These are phyloP conservation scores for Guadua angustifolia DNA, from an alignment of 176 grass and related monocot species.

Conservation along the genomic window DNA sequence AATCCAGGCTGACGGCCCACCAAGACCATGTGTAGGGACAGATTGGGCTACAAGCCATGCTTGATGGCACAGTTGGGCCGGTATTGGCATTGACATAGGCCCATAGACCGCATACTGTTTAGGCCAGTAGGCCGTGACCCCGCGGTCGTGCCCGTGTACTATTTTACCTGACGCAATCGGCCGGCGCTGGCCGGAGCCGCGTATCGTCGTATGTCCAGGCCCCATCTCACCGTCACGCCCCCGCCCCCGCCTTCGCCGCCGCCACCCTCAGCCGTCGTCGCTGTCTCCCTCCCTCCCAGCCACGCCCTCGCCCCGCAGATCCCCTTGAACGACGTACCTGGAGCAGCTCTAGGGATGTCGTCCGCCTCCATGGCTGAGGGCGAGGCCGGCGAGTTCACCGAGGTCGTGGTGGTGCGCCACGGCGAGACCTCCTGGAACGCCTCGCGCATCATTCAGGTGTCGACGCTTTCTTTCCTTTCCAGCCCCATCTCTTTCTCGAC, in stretches of 20 bases:
- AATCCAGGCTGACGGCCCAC: background rate
- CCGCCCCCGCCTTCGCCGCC: background rate
- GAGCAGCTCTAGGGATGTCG: conserved; percentile 25
- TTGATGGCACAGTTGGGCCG: background rate
- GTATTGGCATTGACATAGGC: background rate
- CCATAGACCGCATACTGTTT: background rate
- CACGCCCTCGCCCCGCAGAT: background rate
- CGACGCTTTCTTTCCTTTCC: background rate
- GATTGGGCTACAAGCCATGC: background rate
- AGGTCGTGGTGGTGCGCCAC: conserved; percentile 79
- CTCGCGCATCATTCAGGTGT: conserved; percentile 75
- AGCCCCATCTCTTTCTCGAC: background rate
- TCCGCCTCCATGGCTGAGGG: conserved; percentile 31
- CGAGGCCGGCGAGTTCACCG: conserved; percentile 48
- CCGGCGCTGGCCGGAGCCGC: background rate
- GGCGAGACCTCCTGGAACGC: conserved; percentile 85
- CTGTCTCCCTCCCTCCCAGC: background rate
- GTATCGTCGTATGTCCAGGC: conserved; percentile 21
- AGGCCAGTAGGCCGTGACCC: background rate
- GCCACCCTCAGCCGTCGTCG: background rate
- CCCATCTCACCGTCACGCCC: background rate
- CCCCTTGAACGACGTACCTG: background rate
- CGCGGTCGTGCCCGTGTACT: background rate
- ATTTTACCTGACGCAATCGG: background rate
- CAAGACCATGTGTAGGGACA: background rate